These are phyloP conservation scores for Solanum gandarillasii DNA, from an alignment of 257 asterid species.

Conservation along the genomic window DNA sequence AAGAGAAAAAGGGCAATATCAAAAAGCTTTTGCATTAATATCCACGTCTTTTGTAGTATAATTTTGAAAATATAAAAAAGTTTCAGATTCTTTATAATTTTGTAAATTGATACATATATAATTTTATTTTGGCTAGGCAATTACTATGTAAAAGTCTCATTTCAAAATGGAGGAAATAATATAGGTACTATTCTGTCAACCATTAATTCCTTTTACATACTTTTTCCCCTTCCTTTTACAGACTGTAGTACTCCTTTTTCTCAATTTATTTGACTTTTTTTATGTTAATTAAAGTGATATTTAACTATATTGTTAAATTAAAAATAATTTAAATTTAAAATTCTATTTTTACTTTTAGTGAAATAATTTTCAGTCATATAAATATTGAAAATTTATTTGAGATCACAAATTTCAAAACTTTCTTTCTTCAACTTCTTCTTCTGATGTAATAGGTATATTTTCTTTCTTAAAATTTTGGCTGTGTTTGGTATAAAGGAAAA, in stretches of 20 bases:
- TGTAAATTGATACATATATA: background rate
- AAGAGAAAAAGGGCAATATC: background rate
- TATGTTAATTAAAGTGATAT: background rate
- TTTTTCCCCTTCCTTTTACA: background rate
- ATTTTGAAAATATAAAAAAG: background rate
- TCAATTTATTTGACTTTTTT: background rate
- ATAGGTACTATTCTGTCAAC: background rate
- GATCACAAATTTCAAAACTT: too few species aligned
- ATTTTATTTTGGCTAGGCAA: background rate
- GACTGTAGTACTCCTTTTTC: background rate
- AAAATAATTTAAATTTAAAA: too few species aligned
- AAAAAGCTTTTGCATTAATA: background rate
- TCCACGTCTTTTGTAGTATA: background rate
- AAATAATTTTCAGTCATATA: too few species aligned
- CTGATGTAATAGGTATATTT: too few species aligned
- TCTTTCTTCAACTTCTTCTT: background rate
- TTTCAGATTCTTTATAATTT: background rate
- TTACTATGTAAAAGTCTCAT: background rate
- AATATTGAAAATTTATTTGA: too few species aligned
- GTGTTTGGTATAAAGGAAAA: background rate
- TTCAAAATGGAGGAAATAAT: background rate
- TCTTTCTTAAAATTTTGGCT: background rate
- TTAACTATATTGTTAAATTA: too few species aligned
- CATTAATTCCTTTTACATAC: background rate
- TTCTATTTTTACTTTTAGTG: background rate